Percentiles rank a stretch among this genome's conserved stretches.
These are phyloP conservation scores for Lipomyces japonicus DNA, from an alignment of 805 yeast genomes.

Conservation along the genomic window DNA sequence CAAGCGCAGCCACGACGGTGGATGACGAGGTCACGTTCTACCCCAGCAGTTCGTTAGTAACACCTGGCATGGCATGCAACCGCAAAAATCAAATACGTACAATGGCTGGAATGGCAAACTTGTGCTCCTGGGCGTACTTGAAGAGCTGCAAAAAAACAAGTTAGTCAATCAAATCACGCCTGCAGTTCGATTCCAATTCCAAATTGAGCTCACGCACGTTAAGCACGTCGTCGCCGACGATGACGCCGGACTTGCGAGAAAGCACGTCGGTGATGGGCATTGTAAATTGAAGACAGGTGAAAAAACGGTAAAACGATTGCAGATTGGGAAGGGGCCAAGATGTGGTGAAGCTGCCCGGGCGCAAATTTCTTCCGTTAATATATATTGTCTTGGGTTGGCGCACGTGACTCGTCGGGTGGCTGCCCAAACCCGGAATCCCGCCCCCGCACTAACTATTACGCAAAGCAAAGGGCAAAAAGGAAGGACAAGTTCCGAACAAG, in stretches of 20 bases:
- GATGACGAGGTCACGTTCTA: conserved; percentile 92
- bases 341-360: too few relatives aligned
- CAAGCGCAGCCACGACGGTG: conserved; percentile 92
- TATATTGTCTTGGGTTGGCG: too few relatives aligned
- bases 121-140: conserved; percentile 87
- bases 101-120: conserved; percentile 97
- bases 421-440: too few relatives aligned
- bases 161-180: too few relatives aligned
- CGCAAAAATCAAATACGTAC: conserved; percentile 12
- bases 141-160: conserved; percentile 42
- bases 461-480: too few relatives aligned
- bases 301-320: not conserved
- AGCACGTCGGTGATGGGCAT: conserved; percentile 62
- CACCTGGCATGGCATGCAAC: not conserved
- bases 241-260: conserved; percentile 92
- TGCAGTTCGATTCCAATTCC: too few relatives aligned
- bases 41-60: not conserved
- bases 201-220: conserved; percentile 32
- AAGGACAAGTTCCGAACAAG: too few relatives aligned
- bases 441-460: too few relatives aligned
- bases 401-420: too few relatives aligned
- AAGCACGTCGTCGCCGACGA: conserved; percentile 95
- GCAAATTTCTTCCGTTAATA: too few relatives aligned
- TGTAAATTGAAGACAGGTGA: not conserved
- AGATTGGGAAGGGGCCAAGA: too few relatives aligned